Evolutionary conservation across 1,284 basidiomycete species (phyloP).

Genomic region (Pterulicium gracile): DNA sequence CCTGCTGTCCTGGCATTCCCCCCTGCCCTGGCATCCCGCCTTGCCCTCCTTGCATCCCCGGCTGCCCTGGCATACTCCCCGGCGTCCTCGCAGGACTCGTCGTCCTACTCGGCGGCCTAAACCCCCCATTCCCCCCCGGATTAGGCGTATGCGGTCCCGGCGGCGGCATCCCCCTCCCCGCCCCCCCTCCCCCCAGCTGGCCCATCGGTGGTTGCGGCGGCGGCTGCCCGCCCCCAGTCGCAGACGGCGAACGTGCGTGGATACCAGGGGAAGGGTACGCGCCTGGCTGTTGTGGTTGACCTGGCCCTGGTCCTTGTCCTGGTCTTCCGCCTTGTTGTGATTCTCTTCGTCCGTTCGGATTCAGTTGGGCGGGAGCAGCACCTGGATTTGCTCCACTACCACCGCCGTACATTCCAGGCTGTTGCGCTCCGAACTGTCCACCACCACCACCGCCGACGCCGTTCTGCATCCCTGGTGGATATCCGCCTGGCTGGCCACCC

Average conservation of each 20-base stretch:
- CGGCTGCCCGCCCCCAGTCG: too few species aligned
- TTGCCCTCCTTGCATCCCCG: not conserved
- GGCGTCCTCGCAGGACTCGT: too few species aligned
- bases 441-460: not conserved
- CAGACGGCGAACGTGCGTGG: too few species aligned
- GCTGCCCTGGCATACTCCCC: not conserved
- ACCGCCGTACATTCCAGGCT: not conserved
- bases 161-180: too few species aligned
- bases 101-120: too few species aligned
- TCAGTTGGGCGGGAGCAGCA: not conserved
- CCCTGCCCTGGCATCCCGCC: not conserved
- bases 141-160: too few species aligned
- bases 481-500: not conserved
- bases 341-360: not conserved
- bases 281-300: not conserved
- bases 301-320: not conserved
- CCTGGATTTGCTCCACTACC: not conserved
- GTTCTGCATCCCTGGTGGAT: not conserved
- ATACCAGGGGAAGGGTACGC: too few species aligned
- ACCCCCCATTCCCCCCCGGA: too few species aligned
- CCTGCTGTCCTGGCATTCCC: not conserved
- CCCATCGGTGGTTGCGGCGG: too few species aligned
- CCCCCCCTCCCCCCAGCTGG: too few species aligned
- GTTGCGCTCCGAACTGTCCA: not conserved
- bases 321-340: not conserved